Evolutionary conservation across 208 protist species (phyloP).

Genomic region (Wallacemonas rigidus): DNA sequence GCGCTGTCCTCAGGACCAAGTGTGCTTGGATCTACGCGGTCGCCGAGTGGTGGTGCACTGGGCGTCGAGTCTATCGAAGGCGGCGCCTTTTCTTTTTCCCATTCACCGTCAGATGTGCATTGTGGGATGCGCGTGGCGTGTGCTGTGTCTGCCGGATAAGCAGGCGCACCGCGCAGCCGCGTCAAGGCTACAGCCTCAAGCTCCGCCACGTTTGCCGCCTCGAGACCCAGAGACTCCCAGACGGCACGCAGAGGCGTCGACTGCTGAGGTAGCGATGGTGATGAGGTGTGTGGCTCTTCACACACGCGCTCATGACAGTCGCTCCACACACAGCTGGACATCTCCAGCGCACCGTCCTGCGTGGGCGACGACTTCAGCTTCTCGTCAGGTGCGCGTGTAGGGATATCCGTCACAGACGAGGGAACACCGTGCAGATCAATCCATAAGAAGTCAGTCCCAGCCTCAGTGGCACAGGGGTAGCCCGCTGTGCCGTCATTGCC

Average conservation of each 20-base stretch:
- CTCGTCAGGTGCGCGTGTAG: background rate
- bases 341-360: background rate
- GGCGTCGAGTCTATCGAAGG: too few species aligned
- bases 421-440: constrained; percentile 6
- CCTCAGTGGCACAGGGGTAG: background rate
- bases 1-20: too few species aligned
- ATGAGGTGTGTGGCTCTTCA: background rate
- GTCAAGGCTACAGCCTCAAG: background rate
- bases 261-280: background rate
- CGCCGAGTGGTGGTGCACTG: too few species aligned
- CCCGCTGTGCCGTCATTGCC: background rate
- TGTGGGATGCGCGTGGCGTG: too few species aligned
- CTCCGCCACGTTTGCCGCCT: background rate
- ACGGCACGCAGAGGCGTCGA: background rate
- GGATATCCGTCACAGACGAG: background rate
- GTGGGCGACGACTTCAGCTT: background rate
- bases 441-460: background rate
- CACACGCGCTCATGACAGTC: background rate
- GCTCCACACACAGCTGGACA: background rate
- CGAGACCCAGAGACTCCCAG: background rate
- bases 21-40: too few species aligned
- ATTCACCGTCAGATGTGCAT: too few species aligned
- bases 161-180: background rate
- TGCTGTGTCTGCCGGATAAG: background rate
- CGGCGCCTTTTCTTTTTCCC: too few species aligned